A percentile compares a stretch with the other conserved stretches of the same genome.
Evolutionary conservation across 1,284 basidiomycete genomes (phyloP).

Genomic region (Sphagnurus paluster): DNA sequence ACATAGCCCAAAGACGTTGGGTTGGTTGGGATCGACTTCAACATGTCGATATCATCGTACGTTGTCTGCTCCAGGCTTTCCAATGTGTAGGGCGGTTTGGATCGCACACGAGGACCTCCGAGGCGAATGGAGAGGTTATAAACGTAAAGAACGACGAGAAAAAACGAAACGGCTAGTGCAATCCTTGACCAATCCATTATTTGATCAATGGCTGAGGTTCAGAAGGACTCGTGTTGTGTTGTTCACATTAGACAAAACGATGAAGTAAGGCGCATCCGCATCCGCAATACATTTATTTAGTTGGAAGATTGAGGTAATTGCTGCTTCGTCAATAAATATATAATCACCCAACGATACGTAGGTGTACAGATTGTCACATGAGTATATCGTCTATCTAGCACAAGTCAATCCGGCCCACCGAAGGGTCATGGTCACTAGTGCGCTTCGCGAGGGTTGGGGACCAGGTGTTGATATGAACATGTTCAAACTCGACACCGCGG

Average conservation of each 20-base stretch:
- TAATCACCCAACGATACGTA: too few species aligned
- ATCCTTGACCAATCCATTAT: constrained; percentile 3
- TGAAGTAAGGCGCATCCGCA: too few species aligned
- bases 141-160: constrained; percentile 13
- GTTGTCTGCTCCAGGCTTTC: constrained; percentile 27
- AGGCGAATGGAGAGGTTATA: constrained; percentile 22
- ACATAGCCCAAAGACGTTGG: constrained; percentile 30
- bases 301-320: too few species aligned
- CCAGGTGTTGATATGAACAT: constrained; percentile 65
- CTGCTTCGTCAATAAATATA: too few species aligned
- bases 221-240: too few species aligned
- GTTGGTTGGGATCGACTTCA: constrained; percentile 25
- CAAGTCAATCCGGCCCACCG: constrained; percentile 47
- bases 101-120: constrained; percentile 10
- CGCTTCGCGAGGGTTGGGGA: constrained; percentile 38
- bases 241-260: too few species aligned
- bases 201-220: not conserved
- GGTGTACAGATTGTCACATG: too few species aligned
- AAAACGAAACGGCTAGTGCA: not conserved
- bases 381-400: constrained; percentile 42
- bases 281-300: too few species aligned
- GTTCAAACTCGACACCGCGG: constrained; percentile 48
- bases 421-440: constrained; percentile 62
- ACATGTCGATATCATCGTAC: constrained; percentile 30
- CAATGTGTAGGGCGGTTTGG: constrained; percentile 9